Evolutionary conservation across 2,329 filamentous ascomycete species (phyloP).

Genomic region (Thelonectria discophora): DNA sequence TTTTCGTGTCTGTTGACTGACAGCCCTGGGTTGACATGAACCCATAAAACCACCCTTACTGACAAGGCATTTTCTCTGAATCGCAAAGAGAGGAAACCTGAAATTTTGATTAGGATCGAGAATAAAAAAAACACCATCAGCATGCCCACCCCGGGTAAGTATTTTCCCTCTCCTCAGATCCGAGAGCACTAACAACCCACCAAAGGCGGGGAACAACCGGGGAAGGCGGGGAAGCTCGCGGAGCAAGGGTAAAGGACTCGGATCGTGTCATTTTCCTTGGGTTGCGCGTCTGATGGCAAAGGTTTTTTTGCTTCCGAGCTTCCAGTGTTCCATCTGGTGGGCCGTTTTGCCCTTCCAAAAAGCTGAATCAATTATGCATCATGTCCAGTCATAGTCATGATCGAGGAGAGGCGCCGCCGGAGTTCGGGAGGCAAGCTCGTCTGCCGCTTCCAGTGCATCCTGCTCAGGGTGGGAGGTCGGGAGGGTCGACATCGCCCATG

Average conservation of each 20-base stretch:
- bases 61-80: no score
- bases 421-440: neutral
- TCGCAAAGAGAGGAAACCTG: no score
- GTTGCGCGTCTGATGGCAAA: neutral
- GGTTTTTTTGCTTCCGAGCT: neutral
- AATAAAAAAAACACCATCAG: neutral
- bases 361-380: constrained; percentile 8
- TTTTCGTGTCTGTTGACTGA: no score
- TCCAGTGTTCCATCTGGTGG: neutral
- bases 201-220: constrained; percentile 23
- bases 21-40: no score
- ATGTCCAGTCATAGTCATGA: constrained; percentile 22
- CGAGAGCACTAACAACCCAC: neutral
- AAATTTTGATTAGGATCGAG: neutral
- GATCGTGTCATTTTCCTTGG: neutral
- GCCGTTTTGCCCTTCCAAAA: constrained; percentile 4
- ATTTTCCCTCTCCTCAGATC: neutral
- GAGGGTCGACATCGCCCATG: constrained; percentile 13
- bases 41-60: no score
- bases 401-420: neutral
- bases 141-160: neutral
- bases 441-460: constrained; percentile 4
- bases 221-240: constrained; percentile 22
- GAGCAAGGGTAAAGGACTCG: neutral
- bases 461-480: neutral